phyloP scores from a whole-genome alignment of 2,329 filamentous ascomycete genomes.

The Trichoderma gracile region DNA sequence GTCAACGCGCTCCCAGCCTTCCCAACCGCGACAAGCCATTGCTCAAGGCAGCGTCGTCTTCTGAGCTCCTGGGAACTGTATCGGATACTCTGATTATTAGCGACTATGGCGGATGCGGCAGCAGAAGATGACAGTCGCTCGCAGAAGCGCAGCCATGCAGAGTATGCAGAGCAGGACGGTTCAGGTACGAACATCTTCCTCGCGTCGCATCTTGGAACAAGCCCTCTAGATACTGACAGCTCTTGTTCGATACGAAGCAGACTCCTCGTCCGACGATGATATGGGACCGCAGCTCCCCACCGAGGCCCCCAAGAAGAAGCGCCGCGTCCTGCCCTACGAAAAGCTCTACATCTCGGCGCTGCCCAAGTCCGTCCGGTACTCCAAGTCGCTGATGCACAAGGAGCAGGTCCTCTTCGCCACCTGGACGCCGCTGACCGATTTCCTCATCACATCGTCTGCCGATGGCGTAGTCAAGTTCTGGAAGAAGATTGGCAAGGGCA shows the following conservation, averaged over 20 bases:
- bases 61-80: neutral
- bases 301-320: constrained; percentile 83
- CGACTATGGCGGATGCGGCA: constrained; percentile 30
- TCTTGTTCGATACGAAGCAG: constrained; percentile 36
- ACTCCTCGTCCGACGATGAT: constrained; percentile 82
- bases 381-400: constrained; percentile 97
- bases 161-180: constrained; percentile 51
- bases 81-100: neutral
- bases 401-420: constrained; percentile 88
- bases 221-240: neutral
- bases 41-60: neutral
- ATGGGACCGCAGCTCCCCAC: constrained; percentile 91
- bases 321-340: constrained; percentile 86
- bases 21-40: constrained; percentile 17
- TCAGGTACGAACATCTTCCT: constrained; percentile 38
- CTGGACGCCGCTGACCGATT: constrained; percentile 88
- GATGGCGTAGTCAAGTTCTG: constrained; percentile 99
- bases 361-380: constrained; percentile 79
- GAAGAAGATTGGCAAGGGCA: constrained; percentile 88
- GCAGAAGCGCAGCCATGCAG: constrained; percentile 56
- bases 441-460: constrained; percentile 88
- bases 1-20: constrained; percentile 20
- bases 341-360: constrained; percentile 92
- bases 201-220: neutral
- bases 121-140: constrained; percentile 39